Evolutionary conservation across 2,329 filamentous ascomycete genomes (phyloP).

Genomic region (Alternaria sp.): DNA sequence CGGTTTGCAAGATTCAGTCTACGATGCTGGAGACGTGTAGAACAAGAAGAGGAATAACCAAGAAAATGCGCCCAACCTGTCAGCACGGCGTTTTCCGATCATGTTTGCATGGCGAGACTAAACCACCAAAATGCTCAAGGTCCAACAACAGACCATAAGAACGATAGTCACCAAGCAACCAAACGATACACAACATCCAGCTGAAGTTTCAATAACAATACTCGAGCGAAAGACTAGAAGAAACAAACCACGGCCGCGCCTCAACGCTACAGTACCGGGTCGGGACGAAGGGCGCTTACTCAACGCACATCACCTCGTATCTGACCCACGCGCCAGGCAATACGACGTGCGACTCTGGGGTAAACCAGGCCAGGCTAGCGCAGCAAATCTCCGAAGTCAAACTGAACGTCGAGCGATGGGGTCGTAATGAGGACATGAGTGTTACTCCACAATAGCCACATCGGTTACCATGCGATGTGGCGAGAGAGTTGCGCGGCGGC

Average conservation of each 20-base stretch:
- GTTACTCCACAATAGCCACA: conserved; percentile 3
- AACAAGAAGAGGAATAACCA: no score
- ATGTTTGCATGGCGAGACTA: not conserved
- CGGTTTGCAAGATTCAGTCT: no score
- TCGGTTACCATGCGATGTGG: conserved; percentile 12
- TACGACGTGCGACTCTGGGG: conserved; percentile 39
- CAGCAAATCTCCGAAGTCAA: conserved; percentile 17
- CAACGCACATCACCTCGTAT: conserved; percentile 40
- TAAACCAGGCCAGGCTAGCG: conserved; percentile 27
- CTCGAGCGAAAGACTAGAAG: not conserved
- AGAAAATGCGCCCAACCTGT: not conserved
- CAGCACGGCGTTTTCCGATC: not conserved
- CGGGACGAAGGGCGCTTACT: conserved; percentile 27
- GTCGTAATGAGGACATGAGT: not conserved
- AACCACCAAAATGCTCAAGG: not conserved
- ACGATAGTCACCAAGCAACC: not conserved
- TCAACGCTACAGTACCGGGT: conserved; percentile 13
- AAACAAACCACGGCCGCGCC: conserved; percentile 9
- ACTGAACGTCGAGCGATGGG: conserved; percentile 2
- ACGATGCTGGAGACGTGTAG: not conserved
- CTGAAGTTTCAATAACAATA: not conserved
- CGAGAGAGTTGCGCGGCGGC: conserved; percentile 6
- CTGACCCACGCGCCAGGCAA: conserved; percentile 34
- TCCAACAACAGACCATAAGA: not conserved
- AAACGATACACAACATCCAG: not conserved